These are phyloP conservation scores for Podospora didyma DNA, from an alignment of 495 filamentous ascomycete species.

Conservation along the genomic window DNA sequence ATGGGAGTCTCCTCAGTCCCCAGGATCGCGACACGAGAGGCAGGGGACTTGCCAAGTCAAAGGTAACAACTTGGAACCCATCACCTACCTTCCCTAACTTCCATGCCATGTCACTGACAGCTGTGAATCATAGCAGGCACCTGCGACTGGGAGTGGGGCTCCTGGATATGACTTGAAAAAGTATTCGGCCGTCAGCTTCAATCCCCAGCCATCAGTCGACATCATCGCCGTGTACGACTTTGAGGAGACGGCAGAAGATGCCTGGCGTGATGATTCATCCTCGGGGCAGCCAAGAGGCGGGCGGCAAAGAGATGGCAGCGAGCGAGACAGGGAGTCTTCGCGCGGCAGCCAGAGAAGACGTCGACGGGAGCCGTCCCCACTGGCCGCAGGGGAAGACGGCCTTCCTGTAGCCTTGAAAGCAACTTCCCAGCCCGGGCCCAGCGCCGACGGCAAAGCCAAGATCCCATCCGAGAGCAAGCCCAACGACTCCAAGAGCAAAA, in stretches of 20 bases:
- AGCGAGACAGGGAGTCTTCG: neutral
- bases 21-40: too few species aligned
- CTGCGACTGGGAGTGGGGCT: too few species aligned
- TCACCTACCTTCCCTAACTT: conserved; percentile 28
- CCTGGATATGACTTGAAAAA: too few species aligned
- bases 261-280: conserved; percentile 4
- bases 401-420: neutral
- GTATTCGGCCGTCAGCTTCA: too few species aligned
- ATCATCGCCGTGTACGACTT: conserved; percentile 16
- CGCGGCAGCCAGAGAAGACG: neutral
- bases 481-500: neutral
- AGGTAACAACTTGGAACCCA: too few species aligned
- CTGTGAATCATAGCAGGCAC: too few species aligned
- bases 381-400: neutral
- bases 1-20: too few species aligned
- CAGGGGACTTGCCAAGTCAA: too few species aligned
- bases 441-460: neutral
- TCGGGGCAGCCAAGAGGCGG: neutral
- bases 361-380: neutral
- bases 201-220: conserved; percentile 9
- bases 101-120: conserved; percentile 10
- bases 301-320: neutral
- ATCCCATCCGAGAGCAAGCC: neutral
- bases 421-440: neutral
- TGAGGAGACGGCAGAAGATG: conserved; percentile 6